A percentile compares a stretch with the other conserved stretches of the same genome.
phyloP scores from a whole-genome alignment of 805 yeast genomes.

The Metschnikowia anglica region DNA sequence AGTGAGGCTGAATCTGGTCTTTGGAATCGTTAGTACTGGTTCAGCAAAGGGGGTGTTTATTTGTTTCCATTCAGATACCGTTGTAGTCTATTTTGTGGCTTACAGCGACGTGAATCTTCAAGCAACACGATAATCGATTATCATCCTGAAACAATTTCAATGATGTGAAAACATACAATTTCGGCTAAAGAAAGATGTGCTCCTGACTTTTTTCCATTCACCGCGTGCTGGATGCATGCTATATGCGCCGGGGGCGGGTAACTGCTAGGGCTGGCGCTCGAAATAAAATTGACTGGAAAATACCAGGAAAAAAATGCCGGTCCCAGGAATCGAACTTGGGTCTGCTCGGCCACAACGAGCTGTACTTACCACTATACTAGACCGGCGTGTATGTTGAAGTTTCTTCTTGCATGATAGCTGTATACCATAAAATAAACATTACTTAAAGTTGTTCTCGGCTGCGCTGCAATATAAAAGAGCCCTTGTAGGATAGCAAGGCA shows the following conservation, averaged over 20 bases:
- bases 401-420: no score
- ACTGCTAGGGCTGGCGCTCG: slow-evolving; percentile 11
- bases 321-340: slow-evolving; percentile 75
- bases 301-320: slow-evolving; percentile 48
- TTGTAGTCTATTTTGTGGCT: slow-evolving; percentile 88
- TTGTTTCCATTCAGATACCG: slow-evolving; percentile 75
- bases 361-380: slow-evolving; percentile 71
- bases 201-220: background rate
- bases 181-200: slow-evolving; percentile 4
- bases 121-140: slow-evolving; percentile 27
- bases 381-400: slow-evolving; percentile 28
- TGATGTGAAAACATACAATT: slow-evolving; percentile 17
- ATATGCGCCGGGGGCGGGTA: slow-evolving; percentile 16
- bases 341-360: slow-evolving; percentile 71
- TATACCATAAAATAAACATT: no score
- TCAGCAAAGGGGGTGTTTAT: background rate
- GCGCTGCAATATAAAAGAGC: no score
- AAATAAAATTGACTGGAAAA: background rate
- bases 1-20: background rate
- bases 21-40: slow-evolving; percentile 8
- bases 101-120: slow-evolving; percentile 47
- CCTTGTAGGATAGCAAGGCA: no score
- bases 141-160: slow-evolving; percentile 22
- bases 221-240: slow-evolving; percentile 4
- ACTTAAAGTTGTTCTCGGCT: no score